phyloP scores from a whole-genome alignment of 73 alveolate genomes.

The Tetrahymena thermophila region DNA sequence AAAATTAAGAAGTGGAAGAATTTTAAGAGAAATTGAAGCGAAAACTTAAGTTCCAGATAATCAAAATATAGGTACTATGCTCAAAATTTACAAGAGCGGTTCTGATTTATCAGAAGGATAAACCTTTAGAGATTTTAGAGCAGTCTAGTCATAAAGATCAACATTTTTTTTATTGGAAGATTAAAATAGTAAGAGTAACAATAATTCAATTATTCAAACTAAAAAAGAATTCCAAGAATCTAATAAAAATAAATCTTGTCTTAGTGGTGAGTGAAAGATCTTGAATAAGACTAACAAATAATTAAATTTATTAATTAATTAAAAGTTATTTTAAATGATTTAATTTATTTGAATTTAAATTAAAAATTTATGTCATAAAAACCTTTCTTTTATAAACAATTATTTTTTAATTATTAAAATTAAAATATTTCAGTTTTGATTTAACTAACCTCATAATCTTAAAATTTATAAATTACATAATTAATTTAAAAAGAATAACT shows the following conservation, averaged over 20 bases:
- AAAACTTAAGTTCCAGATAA: not conserved
- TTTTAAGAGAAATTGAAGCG: not conserved
- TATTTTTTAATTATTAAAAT: no score
- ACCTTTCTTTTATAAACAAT: no score
- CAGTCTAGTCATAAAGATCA: not conserved
- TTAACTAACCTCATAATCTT: no score
- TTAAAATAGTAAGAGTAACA: not conserved
- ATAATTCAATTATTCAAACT: not conserved
- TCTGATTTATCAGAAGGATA: not conserved
- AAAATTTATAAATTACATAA: no score
- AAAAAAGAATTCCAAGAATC: not conserved
- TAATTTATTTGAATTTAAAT: no score
- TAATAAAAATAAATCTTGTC: not conserved
- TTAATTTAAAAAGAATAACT: no score
- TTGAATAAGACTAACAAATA: no score
- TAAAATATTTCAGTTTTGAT: no score
- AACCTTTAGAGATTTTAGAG: not conserved
- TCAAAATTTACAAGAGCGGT: not conserved
- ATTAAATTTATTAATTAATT: no score
- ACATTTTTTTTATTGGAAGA: not conserved
- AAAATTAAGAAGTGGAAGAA: not conserved
- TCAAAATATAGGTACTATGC: not conserved
- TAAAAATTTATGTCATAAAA: no score
- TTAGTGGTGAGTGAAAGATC: no score
- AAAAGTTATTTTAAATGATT: no score